These are phyloP conservation scores for Xerocomus nothofagi DNA, from an alignment of 1,284 basidiomycete species.

Conservation along the genomic window DNA sequence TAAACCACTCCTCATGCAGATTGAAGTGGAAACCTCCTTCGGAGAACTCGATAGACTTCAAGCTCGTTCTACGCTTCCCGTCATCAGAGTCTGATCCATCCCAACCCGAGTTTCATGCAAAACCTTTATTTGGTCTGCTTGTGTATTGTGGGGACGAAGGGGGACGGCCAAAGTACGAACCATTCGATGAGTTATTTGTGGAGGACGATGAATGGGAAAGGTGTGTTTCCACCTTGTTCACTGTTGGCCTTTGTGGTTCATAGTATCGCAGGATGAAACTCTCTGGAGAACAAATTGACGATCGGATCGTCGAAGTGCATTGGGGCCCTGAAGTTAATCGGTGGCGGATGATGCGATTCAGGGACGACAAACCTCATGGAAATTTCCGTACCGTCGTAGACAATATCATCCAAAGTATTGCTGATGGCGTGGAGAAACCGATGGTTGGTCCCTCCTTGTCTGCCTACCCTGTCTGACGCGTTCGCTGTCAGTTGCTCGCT, in stretches of 20 bases:
- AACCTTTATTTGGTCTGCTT: constrained; percentile 85
- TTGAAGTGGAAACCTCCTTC: constrained; percentile 99
- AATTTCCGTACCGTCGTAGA: constrained; percentile 84
- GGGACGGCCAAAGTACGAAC: constrained; percentile 66
- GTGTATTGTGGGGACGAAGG: constrained; percentile 75
- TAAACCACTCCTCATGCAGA: constrained; percentile 42
- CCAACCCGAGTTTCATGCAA: constrained; percentile 78
- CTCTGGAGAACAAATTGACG: constrained; percentile 86
- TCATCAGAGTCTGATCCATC: constrained; percentile 52
- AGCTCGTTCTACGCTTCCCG: constrained; percentile 90
- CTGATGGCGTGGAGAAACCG: constrained; percentile 88
- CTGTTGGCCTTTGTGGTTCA: constrained; percentile 8
- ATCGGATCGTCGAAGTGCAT: constrained; percentile 90
- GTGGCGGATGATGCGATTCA: constrained; percentile 90
- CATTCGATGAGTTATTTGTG: constrained; percentile 86
- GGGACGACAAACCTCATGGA: constrained; percentile 89
- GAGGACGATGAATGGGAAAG: constrained; percentile 91
- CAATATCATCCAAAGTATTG: constrained; percentile 84
- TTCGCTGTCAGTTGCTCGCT: constrained; percentile 54
- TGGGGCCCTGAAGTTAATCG: constrained; percentile 72
- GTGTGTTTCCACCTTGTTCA: constrained; percentile 47
- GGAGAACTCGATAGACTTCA: constrained; percentile 98
- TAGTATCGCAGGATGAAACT: constrained; percentile 69
- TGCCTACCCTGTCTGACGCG: constrained; percentile 8
- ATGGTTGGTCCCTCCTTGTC: constrained; percentile 49